Conservation (phyloP, 106 monocot species). For the Cymbidium sinense region DNA sequence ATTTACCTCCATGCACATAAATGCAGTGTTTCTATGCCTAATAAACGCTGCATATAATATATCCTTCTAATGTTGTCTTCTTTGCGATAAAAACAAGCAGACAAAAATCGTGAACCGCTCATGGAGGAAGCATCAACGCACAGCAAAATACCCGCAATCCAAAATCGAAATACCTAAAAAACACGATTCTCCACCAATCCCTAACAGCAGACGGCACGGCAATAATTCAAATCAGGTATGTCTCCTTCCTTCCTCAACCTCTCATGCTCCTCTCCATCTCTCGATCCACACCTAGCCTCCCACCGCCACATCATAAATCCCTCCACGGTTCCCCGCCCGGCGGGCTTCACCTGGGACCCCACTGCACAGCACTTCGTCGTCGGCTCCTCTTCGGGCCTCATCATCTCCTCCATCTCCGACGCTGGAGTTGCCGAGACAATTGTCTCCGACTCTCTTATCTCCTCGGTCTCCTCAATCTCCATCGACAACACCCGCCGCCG, state of each 20-base stretch:
- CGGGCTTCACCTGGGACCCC: slow-evolving; percentile 57
- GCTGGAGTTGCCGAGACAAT: slow-evolving; percentile 54
- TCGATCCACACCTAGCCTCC: slow-evolving; percentile 14
- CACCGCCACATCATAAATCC: slow-evolving; percentile 53
- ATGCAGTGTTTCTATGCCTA: too few species aligned
- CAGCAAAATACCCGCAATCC: too few species aligned
- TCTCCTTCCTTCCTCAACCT: neutral
- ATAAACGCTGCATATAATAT: too few species aligned
- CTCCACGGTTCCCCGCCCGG: slow-evolving; percentile 15
- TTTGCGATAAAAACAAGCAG: too few species aligned
- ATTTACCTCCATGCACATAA: too few species aligned
- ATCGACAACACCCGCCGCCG: slow-evolving; percentile 42
- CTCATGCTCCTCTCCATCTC: slow-evolving; percentile 13
- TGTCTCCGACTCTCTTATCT: slow-evolving; percentile 24
- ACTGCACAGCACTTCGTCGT: slow-evolving; percentile 74
- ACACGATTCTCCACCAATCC: neutral
- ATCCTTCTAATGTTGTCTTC: too few species aligned
- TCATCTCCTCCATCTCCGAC: slow-evolving; percentile 63
- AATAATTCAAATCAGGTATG: neutral
- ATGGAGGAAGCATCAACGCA: too few species aligned
- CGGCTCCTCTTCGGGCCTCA: slow-evolving; percentile 22
- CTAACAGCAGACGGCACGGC: neutral
- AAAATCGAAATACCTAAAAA: too few species aligned
- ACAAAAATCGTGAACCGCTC: too few species aligned
- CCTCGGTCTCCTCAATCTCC: slow-evolving; percentile 17